Evolutionary conservation across 2,329 filamentous ascomycete species (phyloP).

Genomic region (Aspergillus bombycis): DNA sequence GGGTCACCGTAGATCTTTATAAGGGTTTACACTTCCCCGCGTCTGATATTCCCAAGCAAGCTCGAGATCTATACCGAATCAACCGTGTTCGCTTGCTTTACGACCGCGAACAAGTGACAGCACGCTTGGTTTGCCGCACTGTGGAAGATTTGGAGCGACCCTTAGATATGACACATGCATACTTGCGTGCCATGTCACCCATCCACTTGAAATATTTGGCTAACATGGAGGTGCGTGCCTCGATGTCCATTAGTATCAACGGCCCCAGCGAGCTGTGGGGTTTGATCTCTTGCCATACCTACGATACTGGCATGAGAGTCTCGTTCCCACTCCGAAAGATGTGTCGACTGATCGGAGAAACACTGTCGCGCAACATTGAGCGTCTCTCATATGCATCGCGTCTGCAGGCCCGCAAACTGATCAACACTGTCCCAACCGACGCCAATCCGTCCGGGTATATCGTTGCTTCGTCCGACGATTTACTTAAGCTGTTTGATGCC

Average conservation of each 20-base stretch:
- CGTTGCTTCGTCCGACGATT: slow-evolving; percentile 82
- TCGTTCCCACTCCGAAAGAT: slow-evolving; percentile 91
- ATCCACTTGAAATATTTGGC: slow-evolving; percentile 84
- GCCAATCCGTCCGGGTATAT: slow-evolving; percentile 88
- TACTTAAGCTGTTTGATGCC: slow-evolving; percentile 81
- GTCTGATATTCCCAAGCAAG: slow-evolving; percentile 80
- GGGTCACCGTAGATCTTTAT: slow-evolving; percentile 79
- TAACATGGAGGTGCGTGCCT: slow-evolving; percentile 90
- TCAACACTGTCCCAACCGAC: slow-evolving; percentile 82
- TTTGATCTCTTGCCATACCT: slow-evolving; percentile 82
- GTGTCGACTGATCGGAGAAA: slow-evolving; percentile 85
- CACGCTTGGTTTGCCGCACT: slow-evolving; percentile 75
- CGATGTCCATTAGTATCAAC: slow-evolving; percentile 92
- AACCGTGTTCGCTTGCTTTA: slow-evolving; percentile 89
- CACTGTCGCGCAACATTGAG: slow-evolving; percentile 84
- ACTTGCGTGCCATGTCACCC: slow-evolving; percentile 80
- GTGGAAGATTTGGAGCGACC: slow-evolving; percentile 69
- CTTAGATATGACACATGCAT: slow-evolving; percentile 80
- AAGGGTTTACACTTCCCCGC: slow-evolving; percentile 88
- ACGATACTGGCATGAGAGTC: slow-evolving; percentile 82
- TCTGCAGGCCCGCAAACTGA: slow-evolving; percentile 82
- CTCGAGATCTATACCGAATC: slow-evolving; percentile 86
- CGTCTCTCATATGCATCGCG: slow-evolving; percentile 82
- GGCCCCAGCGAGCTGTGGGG: slow-evolving; percentile 87
- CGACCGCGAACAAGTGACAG: slow-evolving; percentile 77